A percentile compares a stretch with the other conserved stretches of the same genome.
Conservation (phyloP, 73 alveolate species). For the Stentor coeruleus region DNA sequence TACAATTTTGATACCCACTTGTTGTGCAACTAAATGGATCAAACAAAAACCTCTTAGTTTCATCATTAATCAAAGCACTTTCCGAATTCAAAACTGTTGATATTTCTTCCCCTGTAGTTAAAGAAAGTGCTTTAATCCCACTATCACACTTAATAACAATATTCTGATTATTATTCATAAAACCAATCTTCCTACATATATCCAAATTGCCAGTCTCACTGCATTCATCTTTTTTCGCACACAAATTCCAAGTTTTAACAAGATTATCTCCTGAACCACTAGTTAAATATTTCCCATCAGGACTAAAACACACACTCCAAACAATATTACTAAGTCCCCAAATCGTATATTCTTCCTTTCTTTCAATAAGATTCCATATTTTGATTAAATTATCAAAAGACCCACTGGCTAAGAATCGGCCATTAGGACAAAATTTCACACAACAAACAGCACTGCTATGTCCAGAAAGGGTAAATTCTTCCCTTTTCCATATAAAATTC, state of each 20-base stretch:
- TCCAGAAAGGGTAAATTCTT: slow-evolving; percentile 87
- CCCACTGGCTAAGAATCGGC: slow-evolving; percentile 83
- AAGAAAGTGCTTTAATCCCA: no score
- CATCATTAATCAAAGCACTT: no score
- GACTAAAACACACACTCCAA: slow-evolving; percentile 81
- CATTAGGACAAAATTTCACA: slow-evolving; percentile 92
- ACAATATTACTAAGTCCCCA: slow-evolving; percentile 96
- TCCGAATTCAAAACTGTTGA: no score
- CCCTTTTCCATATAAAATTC: slow-evolving; percentile 88
- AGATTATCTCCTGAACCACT: slow-evolving; percentile 90
- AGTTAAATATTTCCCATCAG: slow-evolving; percentile 93
- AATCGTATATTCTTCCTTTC: slow-evolving; percentile 90
- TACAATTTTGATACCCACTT: no score
- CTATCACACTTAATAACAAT: no score
- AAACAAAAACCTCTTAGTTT: no score
- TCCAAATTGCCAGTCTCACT: no score
- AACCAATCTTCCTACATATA: no score
- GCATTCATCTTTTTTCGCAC: no score
- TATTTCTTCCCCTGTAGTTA: no score
- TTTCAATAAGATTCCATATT: slow-evolving; percentile 98
- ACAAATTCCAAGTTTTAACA: slow-evolving; percentile 85
- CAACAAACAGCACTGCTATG: slow-evolving; percentile 86
- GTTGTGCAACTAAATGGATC: no score
- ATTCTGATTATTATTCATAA: no score
- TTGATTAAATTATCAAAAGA: slow-evolving; percentile 89